A percentile compares a stretch with the other conserved stretches of the same genome.
These are phyloP conservation scores for Cladosporium sp. DNA, from an alignment of 2,329 filamentous ascomycete genomes.

Conservation along the genomic window DNA sequence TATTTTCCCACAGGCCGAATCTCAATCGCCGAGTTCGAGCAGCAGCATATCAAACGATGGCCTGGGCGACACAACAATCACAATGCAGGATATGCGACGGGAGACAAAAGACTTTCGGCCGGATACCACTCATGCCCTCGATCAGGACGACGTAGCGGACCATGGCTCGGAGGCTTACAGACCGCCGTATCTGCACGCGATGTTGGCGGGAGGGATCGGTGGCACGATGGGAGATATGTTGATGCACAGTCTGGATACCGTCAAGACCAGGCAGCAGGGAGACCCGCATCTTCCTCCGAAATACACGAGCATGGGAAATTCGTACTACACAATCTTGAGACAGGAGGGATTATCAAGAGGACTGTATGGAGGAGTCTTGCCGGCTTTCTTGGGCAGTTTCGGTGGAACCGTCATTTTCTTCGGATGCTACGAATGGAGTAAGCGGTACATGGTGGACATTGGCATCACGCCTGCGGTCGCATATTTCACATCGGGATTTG, in stretches of 20 bases:
- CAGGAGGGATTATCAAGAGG: conserved; percentile 85
- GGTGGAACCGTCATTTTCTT: conserved; percentile 94
- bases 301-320: conserved; percentile 84
- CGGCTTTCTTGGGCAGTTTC: conserved; percentile 86
- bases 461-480: conserved; percentile 77
- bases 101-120: conserved; percentile 31
- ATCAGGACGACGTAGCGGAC: conserved; percentile 19
- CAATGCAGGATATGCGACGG: conserved; percentile 26
- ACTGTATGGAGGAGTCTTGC: conserved; percentile 88
- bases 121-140: conserved; percentile 23
- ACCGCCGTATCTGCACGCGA: conserved; percentile 55
- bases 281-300: conserved; percentile 89
- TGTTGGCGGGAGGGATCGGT: conserved; percentile 90
- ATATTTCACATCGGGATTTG: conserved; percentile 83
- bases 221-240: conserved; percentile 93
- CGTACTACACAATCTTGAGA: conserved; percentile 86
- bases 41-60: conserved; percentile 36
- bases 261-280: conserved; percentile 96
- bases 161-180: conserved; percentile 39
- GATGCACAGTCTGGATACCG: conserved; percentile 98
- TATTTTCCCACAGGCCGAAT: conserved; percentile 32
- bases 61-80: conserved; percentile 11
- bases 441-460: conserved; percentile 77
- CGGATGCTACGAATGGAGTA: conserved; percentile 92
- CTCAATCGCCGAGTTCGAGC: conserved; percentile 23